Evolutionary conservation across 495 filamentous ascomycete species (phyloP).

Genomic region (Platismatia glauca): DNA sequence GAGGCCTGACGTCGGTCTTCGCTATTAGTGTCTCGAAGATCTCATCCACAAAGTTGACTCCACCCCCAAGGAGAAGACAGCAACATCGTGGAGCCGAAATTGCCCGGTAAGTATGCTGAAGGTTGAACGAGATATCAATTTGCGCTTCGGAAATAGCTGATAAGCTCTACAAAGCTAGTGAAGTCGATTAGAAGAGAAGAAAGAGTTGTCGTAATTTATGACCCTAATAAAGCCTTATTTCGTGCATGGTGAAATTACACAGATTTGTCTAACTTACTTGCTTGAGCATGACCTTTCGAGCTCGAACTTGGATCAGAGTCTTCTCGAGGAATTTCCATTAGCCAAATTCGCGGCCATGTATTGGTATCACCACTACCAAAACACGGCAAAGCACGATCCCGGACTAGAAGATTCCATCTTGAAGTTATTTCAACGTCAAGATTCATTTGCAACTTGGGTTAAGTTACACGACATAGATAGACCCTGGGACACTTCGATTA

Average conservation of each 20-base stretch:
- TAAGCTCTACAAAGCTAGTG: no score
- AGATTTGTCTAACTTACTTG: constrained; percentile 31
- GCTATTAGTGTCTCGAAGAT: constrained; percentile 1
- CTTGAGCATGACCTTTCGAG: constrained; percentile 25
- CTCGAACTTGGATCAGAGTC: constrained; percentile 2
- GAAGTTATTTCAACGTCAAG: constrained; percentile 15
- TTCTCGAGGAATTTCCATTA: constrained; percentile 23
- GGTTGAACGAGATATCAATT: background rate
- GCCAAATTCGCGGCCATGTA: constrained; percentile 27
- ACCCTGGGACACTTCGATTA: no score
- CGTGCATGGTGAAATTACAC: constrained; percentile 28
- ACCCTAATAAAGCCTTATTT: no score
- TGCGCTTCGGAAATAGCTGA: no score
- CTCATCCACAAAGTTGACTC: constrained; percentile 1
- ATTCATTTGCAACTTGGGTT: constrained; percentile 19
- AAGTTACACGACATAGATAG: constrained; percentile 15
- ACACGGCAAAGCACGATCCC: background rate
- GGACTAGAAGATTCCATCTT: constrained; percentile 7
- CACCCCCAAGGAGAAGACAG: background rate
- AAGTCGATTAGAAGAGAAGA: no score
- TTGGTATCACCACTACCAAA: constrained; percentile 26
- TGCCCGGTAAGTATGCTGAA: constrained; percentile 1
- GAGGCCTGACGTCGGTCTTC: background rate
- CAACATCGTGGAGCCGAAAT: background rate
- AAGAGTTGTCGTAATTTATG: no score